Evolutionary conservation across 768 basidiomycete species (phyloP), one percentile per base, ranked within the genome.

Genomic region (Collybia sordida): DNA sequence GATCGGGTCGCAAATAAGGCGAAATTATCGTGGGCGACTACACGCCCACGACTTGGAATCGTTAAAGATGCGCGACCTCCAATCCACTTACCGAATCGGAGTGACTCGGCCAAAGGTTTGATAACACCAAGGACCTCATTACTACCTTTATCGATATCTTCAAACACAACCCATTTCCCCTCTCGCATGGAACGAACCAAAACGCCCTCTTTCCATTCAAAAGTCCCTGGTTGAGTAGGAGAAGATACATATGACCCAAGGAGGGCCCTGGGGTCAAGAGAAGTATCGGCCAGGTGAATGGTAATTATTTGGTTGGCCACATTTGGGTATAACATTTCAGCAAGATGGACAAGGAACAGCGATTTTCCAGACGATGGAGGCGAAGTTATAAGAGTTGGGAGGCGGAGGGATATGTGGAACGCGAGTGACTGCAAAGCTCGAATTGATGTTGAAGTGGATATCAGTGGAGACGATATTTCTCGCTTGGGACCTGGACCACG

Each of bases 201-300:
- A 0, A 94, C 86, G 5, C 97, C 97, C 55, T 98, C 94, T 68
- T 88, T 91, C 91, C 95, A 99, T 58, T 96, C 92, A 59, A 99
- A 99, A 2, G 82, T 84, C 4, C 96, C 96, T 0, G 93, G 85
- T 21, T 80, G 80, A 1, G 79, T 83, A 0, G 87, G 76, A 0
- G 96, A 97, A 1, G 96, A 96, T 2, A 93, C 75, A 51, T 98
- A 96, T 2, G 93, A 94, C 4, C 97, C 96, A 37, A 99, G 79
- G 4, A 99, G 78, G 0, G 93, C 88, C 19, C 96, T 88, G 24
- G 95, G 88, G 62, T 99, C 96, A 39, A 99, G 77, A 2, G 96
- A 96, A 0, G 94, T 96, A 59, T 98, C 97, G 5, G 93, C 92
- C 21, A 98, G 83, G 59, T 96, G 90, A 51, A 99, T 85, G 0